phyloP scores from a whole-genome alignment of 257 asterid species.

The Cynanchum wilfordii region DNA sequence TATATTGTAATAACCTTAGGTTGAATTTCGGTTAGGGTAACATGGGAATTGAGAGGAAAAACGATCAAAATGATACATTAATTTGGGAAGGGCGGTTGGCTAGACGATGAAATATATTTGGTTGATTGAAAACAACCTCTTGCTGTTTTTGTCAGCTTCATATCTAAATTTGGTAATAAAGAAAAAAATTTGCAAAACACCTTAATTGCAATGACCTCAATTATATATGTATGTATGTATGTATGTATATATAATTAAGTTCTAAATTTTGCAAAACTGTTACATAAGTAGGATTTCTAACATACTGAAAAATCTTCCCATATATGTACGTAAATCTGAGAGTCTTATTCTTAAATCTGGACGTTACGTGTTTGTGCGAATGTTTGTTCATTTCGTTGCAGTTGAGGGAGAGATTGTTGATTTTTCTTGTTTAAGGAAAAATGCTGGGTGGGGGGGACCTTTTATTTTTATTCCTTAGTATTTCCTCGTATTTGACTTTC shows the following conservation, averaged over 20 bases:
- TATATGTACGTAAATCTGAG: background rate
- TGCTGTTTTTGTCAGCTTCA: constrained; percentile 27
- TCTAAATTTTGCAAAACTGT: constrained; percentile 40
- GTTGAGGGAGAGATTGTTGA: constrained; percentile 8
- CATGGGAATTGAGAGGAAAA: constrained; percentile 21
- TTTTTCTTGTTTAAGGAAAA: background rate
- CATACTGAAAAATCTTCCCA: background rate
- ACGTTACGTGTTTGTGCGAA: constrained; percentile 8
- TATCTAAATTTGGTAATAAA: constrained; percentile 32
- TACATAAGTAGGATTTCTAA: constrained; percentile 26
- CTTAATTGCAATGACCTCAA: constrained; percentile 44
- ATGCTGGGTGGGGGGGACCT: constrained; percentile 29
- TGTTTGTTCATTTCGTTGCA: constrained; percentile 21
- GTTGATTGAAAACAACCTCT: constrained; percentile 38
- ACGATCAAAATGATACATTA: no score
- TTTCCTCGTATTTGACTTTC: constrained; percentile 16
- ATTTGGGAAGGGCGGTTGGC: constrained; percentile 15
- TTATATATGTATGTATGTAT: no score
- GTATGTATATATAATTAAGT: constrained; percentile 6
- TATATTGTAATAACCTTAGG: constrained; percentile 10
- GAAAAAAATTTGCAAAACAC: constrained; percentile 13
- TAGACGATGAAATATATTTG: constrained; percentile 21
- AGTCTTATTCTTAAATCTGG: constrained; percentile 7
- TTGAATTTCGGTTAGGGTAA: constrained; percentile 16
- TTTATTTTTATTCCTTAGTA: constrained; percentile 24